Percentiles rank a stretch among this genome's conserved stretches.
phyloP scores from a whole-genome alignment of 2,329 filamentous ascomycete species.

The Hymenotorrendiella dingleyae region DNA sequence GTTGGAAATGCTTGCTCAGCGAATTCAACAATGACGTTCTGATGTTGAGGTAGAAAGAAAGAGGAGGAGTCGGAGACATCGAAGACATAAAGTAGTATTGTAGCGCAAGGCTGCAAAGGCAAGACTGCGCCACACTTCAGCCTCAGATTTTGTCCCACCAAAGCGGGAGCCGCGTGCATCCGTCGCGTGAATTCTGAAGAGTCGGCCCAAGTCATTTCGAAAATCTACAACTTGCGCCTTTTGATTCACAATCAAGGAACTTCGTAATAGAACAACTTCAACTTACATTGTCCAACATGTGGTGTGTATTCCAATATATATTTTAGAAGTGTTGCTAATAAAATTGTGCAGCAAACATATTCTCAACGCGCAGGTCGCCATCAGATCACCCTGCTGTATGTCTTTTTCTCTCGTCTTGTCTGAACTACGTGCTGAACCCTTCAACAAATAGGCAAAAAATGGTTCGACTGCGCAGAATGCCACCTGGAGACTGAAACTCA shows the following conservation, averaged over 20 bases:
- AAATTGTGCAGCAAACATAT: slow-evolving; percentile 76
- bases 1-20: slow-evolving; percentile 22
- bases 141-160: no score
- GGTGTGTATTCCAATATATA: slow-evolving; percentile 17
- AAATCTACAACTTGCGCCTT: no score
- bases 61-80: no score
- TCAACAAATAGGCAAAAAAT: slow-evolving; percentile 66
- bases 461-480: slow-evolving; percentile 98
- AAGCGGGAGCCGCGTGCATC: no score
- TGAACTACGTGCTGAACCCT: neutral
- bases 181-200: no score
- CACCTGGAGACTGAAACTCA: slow-evolving; percentile 78
- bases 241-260: no score
- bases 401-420: neutral
- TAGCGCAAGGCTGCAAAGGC: no score
- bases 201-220: no score
- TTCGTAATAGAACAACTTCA: no score
- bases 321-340: slow-evolving; percentile 3
- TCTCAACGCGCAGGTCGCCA: slow-evolving; percentile 94
- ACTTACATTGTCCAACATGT: slow-evolving; percentile 21
- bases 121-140: no score
- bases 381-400: slow-evolving; percentile 90
- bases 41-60: no score
- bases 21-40: slow-evolving; percentile 9
- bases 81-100: no score